Conservation (phyloP, 176 grass and related monocot species). For the Carex scoparia region DNA sequence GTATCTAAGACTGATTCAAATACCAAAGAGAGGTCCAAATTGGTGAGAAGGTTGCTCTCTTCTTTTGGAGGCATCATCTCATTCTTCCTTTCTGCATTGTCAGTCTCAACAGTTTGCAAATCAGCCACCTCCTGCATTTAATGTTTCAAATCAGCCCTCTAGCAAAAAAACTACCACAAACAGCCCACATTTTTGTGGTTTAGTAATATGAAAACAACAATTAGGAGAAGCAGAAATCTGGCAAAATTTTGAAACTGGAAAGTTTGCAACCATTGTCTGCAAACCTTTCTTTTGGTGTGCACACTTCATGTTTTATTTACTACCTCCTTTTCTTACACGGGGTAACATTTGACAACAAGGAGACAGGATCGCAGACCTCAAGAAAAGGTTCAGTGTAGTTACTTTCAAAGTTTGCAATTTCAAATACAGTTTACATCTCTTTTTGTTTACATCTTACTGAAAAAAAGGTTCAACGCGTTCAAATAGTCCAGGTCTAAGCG, state of each 20-base stretch:
- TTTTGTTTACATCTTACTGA: neutral
- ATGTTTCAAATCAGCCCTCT: neutral
- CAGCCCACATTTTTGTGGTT: neutral
- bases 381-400: neutral
- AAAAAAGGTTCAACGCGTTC: neutral
- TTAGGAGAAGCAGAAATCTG: neutral
- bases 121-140: constrained; percentile 11
- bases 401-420: neutral
- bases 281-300: neutral
- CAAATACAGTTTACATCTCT: neutral
- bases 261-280: neutral
- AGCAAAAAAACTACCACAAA: neutral
- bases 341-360: neutral
- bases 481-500: neutral
- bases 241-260: neutral
- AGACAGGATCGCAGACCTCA: neutral
- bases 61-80: constrained; percentile 18
- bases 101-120: constrained; percentile 8
- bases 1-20: neutral
- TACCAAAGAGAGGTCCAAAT: constrained; percentile 16
- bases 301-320: neutral
- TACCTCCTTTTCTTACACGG: neutral
- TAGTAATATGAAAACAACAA: neutral
- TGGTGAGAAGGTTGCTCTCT: constrained; percentile 15
- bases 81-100: constrained; percentile 14